Percentiles rank a stretch among this genome's conserved stretches.
These are phyloP conservation scores for Plasmodium coatneyi DNA, from an alignment of 169 alveolate genomes.

Conservation along the genomic window DNA sequence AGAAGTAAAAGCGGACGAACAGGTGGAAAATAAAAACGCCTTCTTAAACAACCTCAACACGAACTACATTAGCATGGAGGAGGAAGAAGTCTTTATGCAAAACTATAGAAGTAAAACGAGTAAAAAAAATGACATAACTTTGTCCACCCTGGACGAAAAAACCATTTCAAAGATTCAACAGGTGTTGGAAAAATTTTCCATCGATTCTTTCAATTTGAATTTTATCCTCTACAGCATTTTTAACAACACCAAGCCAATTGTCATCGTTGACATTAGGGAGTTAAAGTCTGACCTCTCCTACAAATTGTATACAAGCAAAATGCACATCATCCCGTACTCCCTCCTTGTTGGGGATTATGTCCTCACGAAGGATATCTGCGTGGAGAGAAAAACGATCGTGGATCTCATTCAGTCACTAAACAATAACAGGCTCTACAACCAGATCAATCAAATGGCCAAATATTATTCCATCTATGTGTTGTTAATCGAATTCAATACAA, in stretches of 20 bases:
- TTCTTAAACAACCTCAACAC: not conserved
- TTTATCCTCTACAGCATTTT: slow-evolving; percentile 48
- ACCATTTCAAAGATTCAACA: slow-evolving; percentile 49
- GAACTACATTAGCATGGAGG: slow-evolving; percentile 74
- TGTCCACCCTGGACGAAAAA: slow-evolving; percentile 47
- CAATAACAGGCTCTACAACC: slow-evolving; percentile 86
- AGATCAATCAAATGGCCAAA: slow-evolving; percentile 81
- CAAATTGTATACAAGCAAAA: slow-evolving; percentile 84
- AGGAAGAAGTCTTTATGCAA: slow-evolving; percentile 58
- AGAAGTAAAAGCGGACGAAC: slow-evolving; percentile 50
- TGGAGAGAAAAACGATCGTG: slow-evolving; percentile 86
- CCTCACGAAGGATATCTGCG: slow-evolving; percentile 86
- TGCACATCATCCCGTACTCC: slow-evolving; percentile 84
- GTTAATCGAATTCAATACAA: slow-evolving; percentile 76
- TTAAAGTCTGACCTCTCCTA: slow-evolving; percentile 85
- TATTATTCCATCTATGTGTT: slow-evolving; percentile 75
- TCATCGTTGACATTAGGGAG: slow-evolving; percentile 87
- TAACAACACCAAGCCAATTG: slow-evolving; percentile 77
- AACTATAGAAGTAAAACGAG: slow-evolving; percentile 41
- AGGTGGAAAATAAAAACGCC: slow-evolving; percentile 12
- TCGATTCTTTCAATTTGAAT: slow-evolving; percentile 57
- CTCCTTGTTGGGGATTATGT: slow-evolving; percentile 89
- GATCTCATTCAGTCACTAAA: slow-evolving; percentile 84
- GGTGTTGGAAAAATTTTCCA: slow-evolving; percentile 23
- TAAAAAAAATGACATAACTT: slow-evolving; percentile 14